Percentiles rank a stretch among this genome's conserved stretches.
Conservation (phyloP, 495 filamentous ascomycete genomes). For the Neurospora sp. region DNA sequence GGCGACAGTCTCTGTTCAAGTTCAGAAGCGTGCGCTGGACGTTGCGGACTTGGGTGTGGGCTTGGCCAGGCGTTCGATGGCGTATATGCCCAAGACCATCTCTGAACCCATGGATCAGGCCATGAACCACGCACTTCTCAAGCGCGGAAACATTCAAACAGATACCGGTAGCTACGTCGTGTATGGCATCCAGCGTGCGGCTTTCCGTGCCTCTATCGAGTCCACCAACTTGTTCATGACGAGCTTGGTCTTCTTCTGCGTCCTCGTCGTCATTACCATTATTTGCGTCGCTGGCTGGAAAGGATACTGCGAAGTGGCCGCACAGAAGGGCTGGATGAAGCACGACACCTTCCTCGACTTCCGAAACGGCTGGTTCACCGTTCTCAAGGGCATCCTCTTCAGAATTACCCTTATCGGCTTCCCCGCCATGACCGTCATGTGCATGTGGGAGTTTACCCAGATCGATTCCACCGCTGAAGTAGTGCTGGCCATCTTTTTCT, state of each 20-base stretch:
- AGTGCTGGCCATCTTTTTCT: conserved; percentile 80
- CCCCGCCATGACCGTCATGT: conserved; percentile 86
- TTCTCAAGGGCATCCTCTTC: conserved; percentile 70
- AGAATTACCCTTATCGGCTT: conserved; percentile 88
- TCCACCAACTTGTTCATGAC: conserved; percentile 92
- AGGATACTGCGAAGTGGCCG: conserved; percentile 61
- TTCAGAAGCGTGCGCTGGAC: conserved; percentile 60
- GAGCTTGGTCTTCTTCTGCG: conserved; percentile 77
- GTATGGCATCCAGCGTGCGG: conserved; percentile 83
- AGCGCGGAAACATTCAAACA: conserved; percentile 39
- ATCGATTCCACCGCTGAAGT: conserved; percentile 80
- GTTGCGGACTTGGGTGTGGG: conserved; percentile 22
- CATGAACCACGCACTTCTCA: conserved; percentile 25
- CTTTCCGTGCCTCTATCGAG: conserved; percentile 79
- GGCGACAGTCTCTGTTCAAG: conserved; percentile 68
- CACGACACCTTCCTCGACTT: conserved; percentile 88
- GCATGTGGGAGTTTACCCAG: conserved; percentile 88
- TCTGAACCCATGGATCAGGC: conserved; percentile 22
- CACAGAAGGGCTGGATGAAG: conserved; percentile 71
- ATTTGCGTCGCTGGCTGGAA: conserved; percentile 74
- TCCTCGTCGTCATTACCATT: conserved; percentile 59
- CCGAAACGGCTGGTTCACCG: conserved; percentile 67
- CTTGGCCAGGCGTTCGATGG: conserved; percentile 38
- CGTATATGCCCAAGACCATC: conserved; percentile 42
- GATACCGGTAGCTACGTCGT: conserved; percentile 53